phyloP scores from a whole-genome alignment of 2,329 filamentous ascomycete species.

The Penicillium sp. region DNA sequence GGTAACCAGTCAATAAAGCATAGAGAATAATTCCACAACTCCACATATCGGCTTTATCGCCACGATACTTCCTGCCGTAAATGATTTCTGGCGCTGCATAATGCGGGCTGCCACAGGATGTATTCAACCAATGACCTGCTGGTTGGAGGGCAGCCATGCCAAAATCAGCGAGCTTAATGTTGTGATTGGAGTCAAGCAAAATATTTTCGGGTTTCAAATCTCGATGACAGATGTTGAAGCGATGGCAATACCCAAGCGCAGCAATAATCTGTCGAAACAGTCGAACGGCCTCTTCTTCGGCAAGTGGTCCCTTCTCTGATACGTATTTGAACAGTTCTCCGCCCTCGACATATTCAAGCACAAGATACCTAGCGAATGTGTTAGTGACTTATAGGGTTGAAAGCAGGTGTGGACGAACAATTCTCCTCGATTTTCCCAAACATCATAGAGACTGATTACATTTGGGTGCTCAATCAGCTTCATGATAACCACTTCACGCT shows the following conservation, averaged over 20 bases:
- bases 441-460: conserved; percentile 90
- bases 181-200: conserved; percentile 69
- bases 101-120: conserved; percentile 92
- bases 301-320: conserved; percentile 67
- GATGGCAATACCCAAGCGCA: conserved; percentile 87
- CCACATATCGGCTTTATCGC: conserved; percentile 89
- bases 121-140: conserved; percentile 72
- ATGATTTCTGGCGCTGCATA: conserved; percentile 95
- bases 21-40: conserved; percentile 88
- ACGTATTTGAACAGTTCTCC: conserved; percentile 88
- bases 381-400: conserved; percentile 20
- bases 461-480: conserved; percentile 94
- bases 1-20: conserved; percentile 76
- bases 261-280: conserved; percentile 93
- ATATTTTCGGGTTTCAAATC: conserved; percentile 98
- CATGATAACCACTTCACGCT: conserved; percentile 94
- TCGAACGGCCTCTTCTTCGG: conserved; percentile 75
- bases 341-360: conserved; percentile 86
- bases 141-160: conserved; percentile 95
- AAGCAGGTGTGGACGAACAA: conserved; percentile 62
- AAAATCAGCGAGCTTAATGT: conserved; percentile 94
- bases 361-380: conserved; percentile 69
- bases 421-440: conserved; percentile 95
- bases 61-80: conserved; percentile 72
- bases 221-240: conserved; percentile 91